Conservation (phyloP, 1,139 yeast species). For the Lodderomyces elongisporus region DNA sequence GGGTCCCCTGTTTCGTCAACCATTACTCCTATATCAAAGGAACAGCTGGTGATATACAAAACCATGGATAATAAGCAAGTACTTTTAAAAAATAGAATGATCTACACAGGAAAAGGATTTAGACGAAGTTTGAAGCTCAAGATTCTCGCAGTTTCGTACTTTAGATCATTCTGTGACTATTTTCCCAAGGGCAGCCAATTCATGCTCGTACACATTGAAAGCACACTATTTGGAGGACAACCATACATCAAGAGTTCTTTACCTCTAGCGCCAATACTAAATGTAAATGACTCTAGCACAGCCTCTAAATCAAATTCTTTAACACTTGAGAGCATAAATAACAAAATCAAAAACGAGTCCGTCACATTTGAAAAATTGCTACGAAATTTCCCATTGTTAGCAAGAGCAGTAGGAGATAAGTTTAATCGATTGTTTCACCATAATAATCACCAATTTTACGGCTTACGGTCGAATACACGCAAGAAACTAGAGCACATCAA, state of each 20-base stretch:
- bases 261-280: constrained; percentile 1
- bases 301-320: neutral
- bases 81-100: constrained; percentile 49
- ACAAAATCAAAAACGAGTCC: constrained; percentile 8
- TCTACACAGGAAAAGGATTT: constrained; percentile 58
- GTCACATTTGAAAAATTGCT: constrained; percentile 41
- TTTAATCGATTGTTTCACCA: constrained; percentile 43
- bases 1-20: constrained; percentile 30
- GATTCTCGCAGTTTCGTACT: constrained; percentile 39
- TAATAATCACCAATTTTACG: constrained; percentile 32
- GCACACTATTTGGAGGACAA: constrained; percentile 41
- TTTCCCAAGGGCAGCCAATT: constrained; percentile 47
- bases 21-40: constrained; percentile 37
- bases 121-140: constrained; percentile 40
- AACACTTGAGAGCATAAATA: neutral
- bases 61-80: constrained; percentile 61
- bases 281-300: constrained; percentile 1
- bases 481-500: constrained; percentile 26
- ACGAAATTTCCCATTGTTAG: constrained; percentile 42
- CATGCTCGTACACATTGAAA: constrained; percentile 49
- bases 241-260: too few relatives aligned
- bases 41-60: constrained; percentile 42
- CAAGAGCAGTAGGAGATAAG: constrained; percentile 43
- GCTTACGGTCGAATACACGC: constrained; percentile 26
- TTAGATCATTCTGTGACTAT: constrained; percentile 44